A percentile compares a stretch with the other conserved stretches of the same genome.
Evolutionary conservation across 495 filamentous ascomycete species (phyloP).

Genomic region (Rhypophila decipiens): DNA sequence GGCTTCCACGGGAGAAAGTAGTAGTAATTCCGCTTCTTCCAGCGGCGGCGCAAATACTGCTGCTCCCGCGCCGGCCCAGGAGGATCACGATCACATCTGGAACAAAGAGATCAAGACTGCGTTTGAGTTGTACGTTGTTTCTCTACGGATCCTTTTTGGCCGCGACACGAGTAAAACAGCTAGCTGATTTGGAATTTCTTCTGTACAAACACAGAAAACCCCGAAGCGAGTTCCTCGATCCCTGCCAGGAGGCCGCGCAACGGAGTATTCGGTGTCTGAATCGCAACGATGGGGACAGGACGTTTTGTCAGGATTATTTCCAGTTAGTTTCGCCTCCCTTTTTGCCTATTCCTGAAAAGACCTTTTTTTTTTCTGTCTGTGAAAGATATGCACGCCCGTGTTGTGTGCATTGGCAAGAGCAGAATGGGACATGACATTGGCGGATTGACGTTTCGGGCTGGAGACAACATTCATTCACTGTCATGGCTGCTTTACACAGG

Average conservation of each 20-base stretch:
- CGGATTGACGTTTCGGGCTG: no score
- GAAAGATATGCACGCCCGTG: no score
- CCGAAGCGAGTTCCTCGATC: slow-evolving; percentile 82
- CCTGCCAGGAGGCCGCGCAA: slow-evolving; percentile 87
- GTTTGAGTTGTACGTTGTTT: slow-evolving; percentile 35
- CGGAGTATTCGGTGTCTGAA: slow-evolving; percentile 79
- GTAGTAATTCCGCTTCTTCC: no score
- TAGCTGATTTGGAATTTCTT: slow-evolving; percentile 1
- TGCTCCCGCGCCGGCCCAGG: neutral
- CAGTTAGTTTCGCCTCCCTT: slow-evolving; percentile 53
- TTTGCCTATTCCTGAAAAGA: neutral
- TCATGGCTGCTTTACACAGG: no score
- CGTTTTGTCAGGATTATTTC: slow-evolving; percentile 90
- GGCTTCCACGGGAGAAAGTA: slow-evolving; percentile 1
- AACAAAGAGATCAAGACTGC: slow-evolving; percentile 35
- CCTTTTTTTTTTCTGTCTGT: no score
- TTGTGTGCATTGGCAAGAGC: no score
- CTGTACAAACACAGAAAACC: slow-evolving; percentile 54
- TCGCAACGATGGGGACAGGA: slow-evolving; percentile 74
- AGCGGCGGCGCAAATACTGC: neutral
- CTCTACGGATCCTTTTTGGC: neutral
- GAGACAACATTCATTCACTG: no score
- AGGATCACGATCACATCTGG: slow-evolving; percentile 27
- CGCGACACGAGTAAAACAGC: neutral
- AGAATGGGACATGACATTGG: no score